phyloP scores from a whole-genome alignment of 768 basidiomycete genomes.

The Amanita inopinata region DNA sequence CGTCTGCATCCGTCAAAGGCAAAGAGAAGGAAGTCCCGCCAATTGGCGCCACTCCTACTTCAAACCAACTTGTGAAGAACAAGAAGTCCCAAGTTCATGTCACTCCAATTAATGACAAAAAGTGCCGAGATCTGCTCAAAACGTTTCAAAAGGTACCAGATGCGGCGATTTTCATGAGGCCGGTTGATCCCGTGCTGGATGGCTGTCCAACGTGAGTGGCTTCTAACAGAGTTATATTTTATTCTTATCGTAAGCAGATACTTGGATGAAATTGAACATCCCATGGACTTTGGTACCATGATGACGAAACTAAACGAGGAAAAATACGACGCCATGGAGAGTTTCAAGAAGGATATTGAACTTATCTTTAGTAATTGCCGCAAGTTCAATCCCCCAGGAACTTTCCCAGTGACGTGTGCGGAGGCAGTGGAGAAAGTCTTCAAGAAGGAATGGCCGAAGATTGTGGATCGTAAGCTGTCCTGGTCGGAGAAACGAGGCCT shows the following conservation, averaged over 20 bases:
- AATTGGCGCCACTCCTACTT: background rate
- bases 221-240: constrained; percentile 1
- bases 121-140: constrained; percentile 66
- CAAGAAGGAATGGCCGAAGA: constrained; percentile 82
- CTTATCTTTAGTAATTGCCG: constrained; percentile 86
- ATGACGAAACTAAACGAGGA: constrained; percentile 51
- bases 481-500: constrained; percentile 76
- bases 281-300: constrained; percentile 93
- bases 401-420: constrained; percentile 64
- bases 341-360: constrained; percentile 70
- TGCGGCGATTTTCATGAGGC: constrained; percentile 61
- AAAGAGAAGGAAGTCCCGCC: constrained; percentile 54
- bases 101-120: constrained; percentile 70
- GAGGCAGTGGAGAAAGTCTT: constrained; percentile 66
- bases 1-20: constrained; percentile 54
- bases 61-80: constrained; percentile 18
- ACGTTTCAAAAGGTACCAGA: constrained; percentile 52
- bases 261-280: constrained; percentile 80
- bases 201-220: constrained; percentile 82
- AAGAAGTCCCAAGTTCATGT: constrained; percentile 28
- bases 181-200: constrained; percentile 76
- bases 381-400: constrained; percentile 80
- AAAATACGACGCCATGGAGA: constrained; percentile 73
- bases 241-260: constrained; percentile 45
- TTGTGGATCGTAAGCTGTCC: constrained; percentile 59